These are phyloP conservation scores for Haberlea rhodopensis DNA, from an alignment of 257 asterid genomes.

Conservation along the genomic window DNA sequence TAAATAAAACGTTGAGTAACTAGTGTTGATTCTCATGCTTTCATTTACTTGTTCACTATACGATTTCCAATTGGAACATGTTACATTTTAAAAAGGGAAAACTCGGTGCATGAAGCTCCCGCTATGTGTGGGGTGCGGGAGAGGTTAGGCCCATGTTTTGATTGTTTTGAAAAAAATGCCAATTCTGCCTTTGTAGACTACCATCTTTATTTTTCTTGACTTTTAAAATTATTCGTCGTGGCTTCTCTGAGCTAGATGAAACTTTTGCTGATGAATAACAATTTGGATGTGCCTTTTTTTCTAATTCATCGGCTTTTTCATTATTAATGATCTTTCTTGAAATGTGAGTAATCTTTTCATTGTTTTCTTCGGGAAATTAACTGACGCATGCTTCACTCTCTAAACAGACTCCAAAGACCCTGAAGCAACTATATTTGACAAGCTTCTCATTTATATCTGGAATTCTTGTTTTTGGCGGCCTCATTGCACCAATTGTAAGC, in stretches of 20 bases:
- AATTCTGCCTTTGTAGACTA: background rate
- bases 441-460: constrained; percentile 83
- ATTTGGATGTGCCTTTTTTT: background rate
- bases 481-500: constrained; percentile 87
- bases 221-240: background rate
- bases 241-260: background rate
- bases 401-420: constrained; percentile 70
- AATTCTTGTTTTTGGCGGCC: constrained; percentile 80
- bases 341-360: background rate
- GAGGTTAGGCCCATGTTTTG: too few species aligned
- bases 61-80: background rate
- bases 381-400: constrained; percentile 12
- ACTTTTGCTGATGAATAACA: background rate
- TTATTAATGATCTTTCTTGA: background rate
- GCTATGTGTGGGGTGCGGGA: too few species aligned
- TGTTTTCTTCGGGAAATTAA: constrained; percentile 21
- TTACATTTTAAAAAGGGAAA: background rate
- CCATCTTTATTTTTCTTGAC: background rate
- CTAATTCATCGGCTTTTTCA: background rate
- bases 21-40: constrained; percentile 7
- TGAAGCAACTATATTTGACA: constrained; percentile 81
- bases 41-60: background rate
- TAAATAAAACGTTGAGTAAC: background rate
- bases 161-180: too few species aligned
- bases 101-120: too few species aligned